Conservation (phyloP, 768 basidiomycete species). For the Hygrocybe coccinea region DNA sequence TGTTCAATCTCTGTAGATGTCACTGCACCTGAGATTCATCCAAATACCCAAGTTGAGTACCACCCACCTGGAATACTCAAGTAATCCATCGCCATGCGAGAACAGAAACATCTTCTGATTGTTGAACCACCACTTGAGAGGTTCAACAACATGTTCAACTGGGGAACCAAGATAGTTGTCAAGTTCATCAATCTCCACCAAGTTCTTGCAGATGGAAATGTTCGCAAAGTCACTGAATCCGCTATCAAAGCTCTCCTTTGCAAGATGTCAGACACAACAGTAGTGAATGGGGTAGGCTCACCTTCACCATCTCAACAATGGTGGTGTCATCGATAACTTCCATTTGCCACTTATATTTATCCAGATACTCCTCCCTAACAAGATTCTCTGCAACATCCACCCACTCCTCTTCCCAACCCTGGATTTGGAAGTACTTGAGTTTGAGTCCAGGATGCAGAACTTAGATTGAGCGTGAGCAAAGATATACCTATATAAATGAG, state of each 20-base stretch:
- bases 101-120: constrained; percentile 9
- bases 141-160: constrained; percentile 8
- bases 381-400: constrained; percentile 18
- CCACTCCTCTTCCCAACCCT: constrained; percentile 22
- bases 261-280: not conserved
- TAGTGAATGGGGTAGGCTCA: constrained; percentile 1
- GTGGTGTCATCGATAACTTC: not conserved
- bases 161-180: constrained; percentile 15
- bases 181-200: not conserved
- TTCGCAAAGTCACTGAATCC: not conserved
- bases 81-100: constrained; percentile 14
- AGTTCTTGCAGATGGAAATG: not conserved
- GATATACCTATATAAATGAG: not conserved
- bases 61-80: constrained; percentile 16
- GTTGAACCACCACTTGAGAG: constrained; percentile 14
- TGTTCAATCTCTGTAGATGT: constrained; percentile 17
- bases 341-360: not conserved
- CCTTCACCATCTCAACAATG: not conserved
- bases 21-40: not conserved
- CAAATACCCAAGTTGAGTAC: not conserved
- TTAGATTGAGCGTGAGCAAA: not conserved
- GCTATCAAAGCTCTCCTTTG: not conserved
- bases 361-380: constrained; percentile 16
- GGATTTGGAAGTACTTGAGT: constrained; percentile 24
- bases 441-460: constrained; percentile 30